Conservation (phyloP, 257 asterid species). For the Fraxinus cuspidata region DNA sequence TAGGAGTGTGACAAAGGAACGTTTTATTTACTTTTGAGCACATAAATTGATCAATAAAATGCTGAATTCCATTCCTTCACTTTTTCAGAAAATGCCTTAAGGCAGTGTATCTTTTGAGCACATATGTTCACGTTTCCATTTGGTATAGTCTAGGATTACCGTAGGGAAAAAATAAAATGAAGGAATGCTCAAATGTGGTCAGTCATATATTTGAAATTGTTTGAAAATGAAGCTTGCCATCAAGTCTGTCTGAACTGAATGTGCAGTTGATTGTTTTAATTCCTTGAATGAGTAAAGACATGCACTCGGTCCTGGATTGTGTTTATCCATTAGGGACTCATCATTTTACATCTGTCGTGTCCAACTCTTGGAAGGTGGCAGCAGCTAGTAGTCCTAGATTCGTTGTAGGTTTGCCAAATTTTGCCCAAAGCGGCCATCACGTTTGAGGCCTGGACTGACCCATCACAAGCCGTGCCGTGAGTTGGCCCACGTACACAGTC, state of each 20-base stretch:
- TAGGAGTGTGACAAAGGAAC: neutral
- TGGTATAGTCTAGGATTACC: neutral
- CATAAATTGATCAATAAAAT: conserved; percentile 3
- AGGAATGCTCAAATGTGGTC: neutral
- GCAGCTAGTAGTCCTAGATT: neutral
- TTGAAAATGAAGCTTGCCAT: neutral
- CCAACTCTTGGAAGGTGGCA: neutral
- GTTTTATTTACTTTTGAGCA: conserved; percentile 20
- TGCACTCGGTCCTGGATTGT: neutral
- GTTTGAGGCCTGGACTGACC: neutral
- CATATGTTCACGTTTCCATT: neutral
- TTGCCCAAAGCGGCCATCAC: neutral
- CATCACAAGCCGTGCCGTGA: neutral
- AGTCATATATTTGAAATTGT: neutral
- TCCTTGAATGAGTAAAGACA: neutral
- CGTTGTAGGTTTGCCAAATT: neutral
- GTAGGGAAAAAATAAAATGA: no score
- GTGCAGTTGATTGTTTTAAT: neutral
- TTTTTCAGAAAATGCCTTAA: neutral
- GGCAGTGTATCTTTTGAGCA: neutral
- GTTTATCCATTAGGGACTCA: neutral
- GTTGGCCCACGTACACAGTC: neutral
- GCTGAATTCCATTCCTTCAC: conserved; percentile 4
- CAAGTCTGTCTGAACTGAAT: neutral
- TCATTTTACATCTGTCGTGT: neutral